Evolutionary conservation across 495 filamentous ascomycete species (phyloP), one percentile per base, ranked within the genome.

Genomic region (Aspergillus affinis): DNA sequence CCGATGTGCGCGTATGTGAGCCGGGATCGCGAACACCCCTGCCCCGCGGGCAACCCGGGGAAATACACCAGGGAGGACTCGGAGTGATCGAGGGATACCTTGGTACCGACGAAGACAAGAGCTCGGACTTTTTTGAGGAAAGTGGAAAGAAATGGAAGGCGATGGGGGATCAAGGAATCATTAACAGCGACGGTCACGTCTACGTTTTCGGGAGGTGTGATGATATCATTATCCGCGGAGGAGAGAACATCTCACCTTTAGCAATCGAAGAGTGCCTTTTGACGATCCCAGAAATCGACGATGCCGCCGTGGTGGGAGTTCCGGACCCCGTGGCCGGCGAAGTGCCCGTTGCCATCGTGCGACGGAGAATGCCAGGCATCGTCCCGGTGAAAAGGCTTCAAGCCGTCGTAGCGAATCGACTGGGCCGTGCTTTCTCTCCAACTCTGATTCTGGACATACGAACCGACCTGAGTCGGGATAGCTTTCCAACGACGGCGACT

Each of bases 191-290:
- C 2, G 67, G 67, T n/a, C 82, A 82, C 60, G 79, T 82, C 55
- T 74, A 71, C 52, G 81, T 87, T 58, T 82, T 82, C 2, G 81
- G 83, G 4, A 65, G 90, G 18, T 87, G 91, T 57, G 92, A 92
- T 72, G 90, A 93, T 60, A 64, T 92, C 53, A 87, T 93, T 57
- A 92, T 92, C 60, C 77, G 87, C 30, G 64, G 64, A 19, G 66
- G 66, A 3, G 64, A 69, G 57, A 69, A 69, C 36, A 69, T 69
- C 21, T 62, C 61, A 13, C 66, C 66, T 3, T 26, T 58, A 10
- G 60, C 58, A 21, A 66, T 69, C 20, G 63, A 69, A 50, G 46
- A 61, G 15, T 55, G 57, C 45, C 50, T 69, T 4, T 18, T 10
- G 13, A 27, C 21, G 47, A 44, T 54, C 20, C 0, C n/a, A 7